phyloP scores from a whole-genome alignment of 1,284 basidiomycete species.

The Vanrija sp. region DNA sequence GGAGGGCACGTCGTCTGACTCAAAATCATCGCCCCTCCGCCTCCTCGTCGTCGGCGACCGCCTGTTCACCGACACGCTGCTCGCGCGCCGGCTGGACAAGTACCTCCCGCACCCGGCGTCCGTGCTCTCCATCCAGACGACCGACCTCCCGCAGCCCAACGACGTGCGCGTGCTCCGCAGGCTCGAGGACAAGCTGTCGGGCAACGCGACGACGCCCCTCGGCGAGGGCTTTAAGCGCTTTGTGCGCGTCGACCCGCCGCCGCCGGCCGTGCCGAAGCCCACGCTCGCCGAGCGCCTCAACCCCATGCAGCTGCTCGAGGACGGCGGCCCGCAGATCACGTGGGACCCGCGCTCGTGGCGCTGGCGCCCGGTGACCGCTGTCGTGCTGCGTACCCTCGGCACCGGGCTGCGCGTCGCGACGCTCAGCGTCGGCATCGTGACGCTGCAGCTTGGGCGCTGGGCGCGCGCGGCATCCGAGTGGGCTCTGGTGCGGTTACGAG shows the following conservation, averaged over 20 bases:
- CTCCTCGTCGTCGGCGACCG: conserved; percentile 85
- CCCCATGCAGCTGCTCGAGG: conserved; percentile 11
- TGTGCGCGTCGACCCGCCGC: background rate
- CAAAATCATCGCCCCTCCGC: conserved; percentile 50
- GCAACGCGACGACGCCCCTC: conserved; percentile 6
- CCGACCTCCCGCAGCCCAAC: conserved; percentile 34
- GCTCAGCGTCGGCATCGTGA: too few relatives aligned
- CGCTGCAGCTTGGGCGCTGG: too few relatives aligned
- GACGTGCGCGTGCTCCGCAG: conserved; percentile 43
- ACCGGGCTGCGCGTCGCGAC: too few relatives aligned
- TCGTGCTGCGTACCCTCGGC: background rate
- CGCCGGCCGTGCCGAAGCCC: background rate
- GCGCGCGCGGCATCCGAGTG: too few relatives aligned
- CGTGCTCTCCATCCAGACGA: conserved; percentile 33
- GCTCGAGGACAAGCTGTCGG: conserved; percentile 37
- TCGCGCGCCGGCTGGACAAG: conserved; percentile 64
- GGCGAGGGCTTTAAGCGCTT: conserved; percentile 11
- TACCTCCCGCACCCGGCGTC: conserved; percentile 20
- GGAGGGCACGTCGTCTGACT: background rate
- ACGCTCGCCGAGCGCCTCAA: conserved; percentile 1
- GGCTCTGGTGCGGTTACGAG: too few relatives aligned
- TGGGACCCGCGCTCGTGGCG: conserved; percentile 25
- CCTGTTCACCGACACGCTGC: conserved; percentile 82
- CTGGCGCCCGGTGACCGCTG: conserved; percentile 2
- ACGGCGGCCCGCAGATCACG: conserved; percentile 17